Percentiles rank a stretch among this genome's conserved stretches.
Evolutionary conservation across 805 yeast species (phyloP).

Genomic region (Kuraishia ogatae): DNA sequence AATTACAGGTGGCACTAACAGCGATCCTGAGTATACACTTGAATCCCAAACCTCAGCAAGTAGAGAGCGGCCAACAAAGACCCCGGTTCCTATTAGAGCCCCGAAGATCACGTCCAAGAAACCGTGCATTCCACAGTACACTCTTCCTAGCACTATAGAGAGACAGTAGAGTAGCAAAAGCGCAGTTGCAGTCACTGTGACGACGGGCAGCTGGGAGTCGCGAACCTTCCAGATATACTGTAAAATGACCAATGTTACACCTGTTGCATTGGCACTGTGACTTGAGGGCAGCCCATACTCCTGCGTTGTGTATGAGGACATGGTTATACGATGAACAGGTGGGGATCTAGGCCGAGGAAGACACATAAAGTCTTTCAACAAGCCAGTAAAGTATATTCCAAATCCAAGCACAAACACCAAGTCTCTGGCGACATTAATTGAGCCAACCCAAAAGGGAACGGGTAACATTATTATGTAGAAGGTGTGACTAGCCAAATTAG

Average conservation of each 20-base stretch:
- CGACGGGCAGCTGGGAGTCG: neutral
- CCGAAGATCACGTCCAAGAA: constrained; percentile 70
- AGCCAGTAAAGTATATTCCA: constrained; percentile 68
- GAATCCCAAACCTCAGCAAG: constrained; percentile 37
- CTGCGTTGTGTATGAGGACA: constrained; percentile 82
- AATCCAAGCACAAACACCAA: constrained; percentile 51
- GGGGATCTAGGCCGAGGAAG: constrained; percentile 91
- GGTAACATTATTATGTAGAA: constrained; percentile 90
- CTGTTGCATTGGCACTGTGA: constrained; percentile 91
- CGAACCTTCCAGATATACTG: constrained; percentile 11
- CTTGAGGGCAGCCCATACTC: constrained; percentile 95
- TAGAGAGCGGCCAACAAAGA: constrained; percentile 38
- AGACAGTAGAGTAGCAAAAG: constrained; percentile 36
- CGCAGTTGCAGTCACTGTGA: constrained; percentile 4
- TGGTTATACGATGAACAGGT: constrained; percentile 81
- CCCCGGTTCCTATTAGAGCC: constrained; percentile 45
- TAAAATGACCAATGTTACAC: constrained; percentile 51
- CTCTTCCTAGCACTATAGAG: constrained; percentile 68
- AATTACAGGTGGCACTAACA: constrained; percentile 24
- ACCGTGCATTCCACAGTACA: constrained; percentile 98
- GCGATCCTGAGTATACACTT: constrained; percentile 22
- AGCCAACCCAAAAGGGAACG: constrained; percentile 75
- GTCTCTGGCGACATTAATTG: constrained; percentile 48
- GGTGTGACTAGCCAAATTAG: constrained; percentile 87
- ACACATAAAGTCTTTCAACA: constrained; percentile 75